Percentiles rank a stretch among this genome's conserved stretches.
These are phyloP conservation scores for Globisporangium rhizosaccharum DNA, from an alignment of 352 stramenopile species.

Conservation along the genomic window DNA sequence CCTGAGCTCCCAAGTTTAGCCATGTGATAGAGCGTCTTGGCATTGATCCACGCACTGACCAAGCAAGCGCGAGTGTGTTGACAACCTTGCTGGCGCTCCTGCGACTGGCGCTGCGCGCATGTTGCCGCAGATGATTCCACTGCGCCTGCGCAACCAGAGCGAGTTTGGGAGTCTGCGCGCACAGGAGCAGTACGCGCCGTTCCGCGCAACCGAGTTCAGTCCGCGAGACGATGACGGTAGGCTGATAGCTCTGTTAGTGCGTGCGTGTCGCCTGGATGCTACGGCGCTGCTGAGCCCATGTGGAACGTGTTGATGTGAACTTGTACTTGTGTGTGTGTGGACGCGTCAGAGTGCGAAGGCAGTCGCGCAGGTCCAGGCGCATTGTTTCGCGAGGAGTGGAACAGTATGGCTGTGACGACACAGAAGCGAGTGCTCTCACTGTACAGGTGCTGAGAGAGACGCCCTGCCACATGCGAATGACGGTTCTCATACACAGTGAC, in stretches of 20 bases:
- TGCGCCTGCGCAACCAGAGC: slow-evolving; percentile 37
- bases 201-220: slow-evolving; percentile 44
- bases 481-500: not conserved
- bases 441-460: slow-evolving; percentile 15
- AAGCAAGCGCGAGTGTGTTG: too few species aligned
- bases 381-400: slow-evolving; percentile 40
- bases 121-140: slow-evolving; percentile 31
- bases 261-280: not conserved
- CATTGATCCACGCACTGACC: too few species aligned
- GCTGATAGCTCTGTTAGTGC: not conserved
- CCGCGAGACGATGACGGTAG: slow-evolving; percentile 10
- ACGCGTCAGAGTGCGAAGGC: slow-evolving; percentile 12
- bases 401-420: slow-evolving; percentile 28
- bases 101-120: not conserved
- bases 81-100: too few species aligned
- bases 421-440: slow-evolving; percentile 19
- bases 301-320: not conserved
- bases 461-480: not conserved
- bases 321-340: not conserved
- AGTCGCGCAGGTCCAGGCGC: slow-evolving; percentile 25
- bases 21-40: too few species aligned
- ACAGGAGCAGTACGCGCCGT: slow-evolving; percentile 43
- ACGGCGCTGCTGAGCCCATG: not conserved
- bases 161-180: slow-evolving; percentile 21
- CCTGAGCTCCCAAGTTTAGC: too few species aligned